Conservation (phyloP, 805 yeast species). For the Starmerella apicola region DNA sequence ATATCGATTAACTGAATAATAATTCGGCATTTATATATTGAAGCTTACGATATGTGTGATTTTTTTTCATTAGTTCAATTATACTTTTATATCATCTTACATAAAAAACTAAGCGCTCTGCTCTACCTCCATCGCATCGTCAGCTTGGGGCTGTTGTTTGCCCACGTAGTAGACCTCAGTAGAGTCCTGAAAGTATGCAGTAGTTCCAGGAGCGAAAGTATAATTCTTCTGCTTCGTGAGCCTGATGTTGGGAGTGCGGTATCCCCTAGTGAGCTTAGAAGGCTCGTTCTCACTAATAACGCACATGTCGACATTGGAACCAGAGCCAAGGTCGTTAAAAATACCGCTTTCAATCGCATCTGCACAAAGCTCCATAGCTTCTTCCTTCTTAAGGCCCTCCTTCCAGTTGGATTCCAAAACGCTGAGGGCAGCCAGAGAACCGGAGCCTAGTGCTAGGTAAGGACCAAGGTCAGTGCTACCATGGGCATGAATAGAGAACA, state of each 20-base stretch:
- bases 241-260: constrained; percentile 82
- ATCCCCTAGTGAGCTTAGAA: constrained; percentile 73
- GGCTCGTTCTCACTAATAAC: constrained; percentile 80
- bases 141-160: constrained; percentile 45
- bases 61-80: not conserved
- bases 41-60: not conserved
- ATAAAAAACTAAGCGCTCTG: too few relatives aligned
- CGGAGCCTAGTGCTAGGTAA: constrained; percentile 87
- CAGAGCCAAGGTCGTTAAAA: constrained; percentile 98
- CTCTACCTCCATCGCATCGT: constrained; percentile 47
- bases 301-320: constrained; percentile 94
- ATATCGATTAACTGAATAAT: too few relatives aligned
- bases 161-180: constrained; percentile 33
- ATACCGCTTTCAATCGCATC: constrained; percentile 96
- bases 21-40: not conserved
- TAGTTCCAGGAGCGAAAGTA: constrained; percentile 86
- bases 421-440: constrained; percentile 97
- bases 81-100: constrained; percentile 1
- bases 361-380: constrained; percentile 81
- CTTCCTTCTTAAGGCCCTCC: constrained; percentile 64
- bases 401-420: constrained; percentile 84
- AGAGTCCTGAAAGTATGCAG: constrained; percentile 59
- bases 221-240: constrained; percentile 70
- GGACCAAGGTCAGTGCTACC: constrained; percentile 96
- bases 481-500: constrained; percentile 90